phyloP scores from a whole-genome alignment of 192 early-diverging fungal species.

The Podila epigama region DNA sequence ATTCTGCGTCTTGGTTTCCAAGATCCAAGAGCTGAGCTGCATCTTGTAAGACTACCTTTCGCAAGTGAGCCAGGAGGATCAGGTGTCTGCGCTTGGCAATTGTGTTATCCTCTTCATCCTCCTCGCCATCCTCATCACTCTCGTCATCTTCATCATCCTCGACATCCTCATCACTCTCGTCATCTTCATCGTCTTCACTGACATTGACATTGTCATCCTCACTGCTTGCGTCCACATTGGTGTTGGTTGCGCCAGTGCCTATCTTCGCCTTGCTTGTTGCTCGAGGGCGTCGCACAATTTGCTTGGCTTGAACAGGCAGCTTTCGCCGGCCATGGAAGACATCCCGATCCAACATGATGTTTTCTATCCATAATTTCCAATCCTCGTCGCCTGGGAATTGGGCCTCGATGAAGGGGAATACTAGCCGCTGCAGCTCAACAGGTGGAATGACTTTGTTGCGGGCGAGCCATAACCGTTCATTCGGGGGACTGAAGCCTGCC shows the following conservation, averaged over 20 bases:
- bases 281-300: neutral
- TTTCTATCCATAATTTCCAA: conserved; percentile 10
- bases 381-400: neutral
- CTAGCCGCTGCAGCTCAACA: conserved; percentile 3
- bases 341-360: conserved; percentile 14
- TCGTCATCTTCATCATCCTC: neutral
- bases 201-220: neutral
- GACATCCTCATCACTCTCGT: neutral
- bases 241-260: neutral
- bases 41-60: conserved; percentile 17
- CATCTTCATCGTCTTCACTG: neutral
- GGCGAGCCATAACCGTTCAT: neutral
- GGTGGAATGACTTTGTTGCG: conserved; percentile 3
- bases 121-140: neutral
- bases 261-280: neutral
- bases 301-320: neutral
- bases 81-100: neutral
- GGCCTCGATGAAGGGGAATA: conserved; percentile 15
- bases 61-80: conserved; percentile 5
- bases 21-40: conserved; percentile 4
- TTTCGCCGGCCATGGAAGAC: neutral
- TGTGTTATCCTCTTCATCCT: neutral
- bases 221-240: neutral
- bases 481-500: neutral
- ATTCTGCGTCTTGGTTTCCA: neutral